A percentile compares a stretch with the other conserved stretches of the same genome.
Conservation (phyloP, 345 rosid species). For the Lepidium sativum region DNA sequence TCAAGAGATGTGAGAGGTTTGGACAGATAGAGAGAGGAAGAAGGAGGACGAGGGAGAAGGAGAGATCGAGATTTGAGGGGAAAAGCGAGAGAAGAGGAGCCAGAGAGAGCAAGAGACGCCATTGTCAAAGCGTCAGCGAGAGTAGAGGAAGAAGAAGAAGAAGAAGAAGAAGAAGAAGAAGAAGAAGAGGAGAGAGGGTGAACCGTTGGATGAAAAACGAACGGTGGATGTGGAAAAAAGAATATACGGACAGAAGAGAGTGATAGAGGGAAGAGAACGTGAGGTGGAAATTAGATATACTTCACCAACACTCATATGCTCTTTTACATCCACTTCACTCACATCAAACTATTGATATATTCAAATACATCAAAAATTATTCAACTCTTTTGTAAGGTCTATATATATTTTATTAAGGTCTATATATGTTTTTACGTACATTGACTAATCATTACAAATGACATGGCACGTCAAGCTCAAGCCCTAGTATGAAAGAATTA, state of each 20-base stretch:
- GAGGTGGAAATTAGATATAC: too few relatives aligned
- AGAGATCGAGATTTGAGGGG: conserved; percentile 42
- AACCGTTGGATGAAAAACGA: conserved; percentile 33
- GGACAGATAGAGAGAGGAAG: conserved; percentile 15
- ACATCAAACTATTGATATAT: too few relatives aligned
- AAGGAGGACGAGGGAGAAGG: conserved; percentile 17
- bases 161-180: neutral
- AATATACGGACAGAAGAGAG: conserved; percentile 39
- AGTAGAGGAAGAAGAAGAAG: neutral
- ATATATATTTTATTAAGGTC: conserved; percentile 2
- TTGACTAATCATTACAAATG: conserved; percentile 6
- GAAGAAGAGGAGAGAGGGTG: neutral
- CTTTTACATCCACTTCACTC: too few relatives aligned
- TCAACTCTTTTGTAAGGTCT: too few relatives aligned
- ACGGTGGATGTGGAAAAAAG: conserved; percentile 31
- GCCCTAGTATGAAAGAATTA: conserved; percentile 5
- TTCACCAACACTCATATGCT: conserved; percentile 7
- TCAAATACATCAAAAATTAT: too few relatives aligned
- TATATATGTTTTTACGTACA: neutral
- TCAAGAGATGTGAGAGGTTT: conserved; percentile 17
- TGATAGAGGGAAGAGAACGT: conserved; percentile 8
- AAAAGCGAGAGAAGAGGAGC: conserved; percentile 47
- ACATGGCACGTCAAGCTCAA: neutral
- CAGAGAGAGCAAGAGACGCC: conserved; percentile 74
- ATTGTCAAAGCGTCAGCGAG: too few relatives aligned